Percentiles rank a stretch among this genome's conserved stretches.
Conservation (phyloP, 2,329 filamentous ascomycete genomes). For the Sarocladiaceae sp. region DNA sequence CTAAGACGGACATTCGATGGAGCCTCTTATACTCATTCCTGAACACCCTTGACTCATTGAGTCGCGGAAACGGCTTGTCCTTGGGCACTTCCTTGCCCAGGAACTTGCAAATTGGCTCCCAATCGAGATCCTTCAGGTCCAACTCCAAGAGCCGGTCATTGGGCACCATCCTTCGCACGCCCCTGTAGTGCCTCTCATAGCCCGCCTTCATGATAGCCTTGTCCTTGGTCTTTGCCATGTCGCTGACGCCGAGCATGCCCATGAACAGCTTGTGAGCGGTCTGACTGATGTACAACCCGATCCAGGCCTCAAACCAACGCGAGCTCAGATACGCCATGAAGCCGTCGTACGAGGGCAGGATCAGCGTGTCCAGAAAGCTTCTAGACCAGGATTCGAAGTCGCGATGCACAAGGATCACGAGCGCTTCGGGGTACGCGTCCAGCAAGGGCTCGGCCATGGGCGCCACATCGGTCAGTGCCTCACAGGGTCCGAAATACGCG, state of each 20-base stretch:
- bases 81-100: slow-evolving; percentile 24
- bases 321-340: slow-evolving; percentile 13
- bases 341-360: slow-evolving; percentile 12
- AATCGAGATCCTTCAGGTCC: slow-evolving; percentile 25
- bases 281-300: slow-evolving; percentile 5
- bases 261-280: slow-evolving; percentile 18
- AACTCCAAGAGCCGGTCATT: slow-evolving; percentile 23
- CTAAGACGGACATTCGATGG: background rate
- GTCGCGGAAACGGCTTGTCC: slow-evolving; percentile 15
- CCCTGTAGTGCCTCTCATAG: slow-evolving; percentile 20
- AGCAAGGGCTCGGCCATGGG: slow-evolving; percentile 13
- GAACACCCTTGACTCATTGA: slow-evolving; percentile 12
- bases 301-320: slow-evolving; percentile 8
- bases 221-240: slow-evolving; percentile 2
- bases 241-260: slow-evolving; percentile 11
- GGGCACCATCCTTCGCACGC: slow-evolving; percentile 23
- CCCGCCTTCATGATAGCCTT: background rate
- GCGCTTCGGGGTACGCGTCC: slow-evolving; percentile 17
- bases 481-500: slow-evolving; percentile 11
- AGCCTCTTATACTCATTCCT: background rate
- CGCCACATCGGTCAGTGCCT: slow-evolving; percentile 16
- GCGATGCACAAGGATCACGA: slow-evolving; percentile 18
- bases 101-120: slow-evolving; percentile 30
- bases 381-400: slow-evolving; percentile 16
- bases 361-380: slow-evolving; percentile 19